Evolutionary conservation across 2,329 filamentous ascomycete species (phyloP).

Genomic region (Fusarium ambrosium): DNA sequence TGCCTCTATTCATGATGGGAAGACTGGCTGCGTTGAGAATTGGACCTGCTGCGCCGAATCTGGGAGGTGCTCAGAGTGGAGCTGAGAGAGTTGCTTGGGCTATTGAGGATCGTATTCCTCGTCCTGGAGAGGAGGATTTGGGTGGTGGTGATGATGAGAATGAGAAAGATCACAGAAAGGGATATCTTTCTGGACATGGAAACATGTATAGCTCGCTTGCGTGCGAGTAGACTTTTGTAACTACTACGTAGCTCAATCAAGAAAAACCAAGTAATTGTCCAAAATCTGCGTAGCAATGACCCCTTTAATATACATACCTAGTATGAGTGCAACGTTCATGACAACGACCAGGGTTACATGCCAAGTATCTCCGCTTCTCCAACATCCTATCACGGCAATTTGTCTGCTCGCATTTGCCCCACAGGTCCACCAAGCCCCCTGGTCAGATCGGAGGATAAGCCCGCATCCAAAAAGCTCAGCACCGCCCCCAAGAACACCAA

Average conservation of each 20-base stretch:
- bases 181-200: slow-evolving; percentile 53
- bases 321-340: background rate
- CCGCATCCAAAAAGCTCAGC: background rate
- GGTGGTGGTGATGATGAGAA: background rate
- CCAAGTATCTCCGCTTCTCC: background rate
- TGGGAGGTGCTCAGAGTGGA: slow-evolving; percentile 79
- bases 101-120: slow-evolving; percentile 67
- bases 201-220: slow-evolving; percentile 53
- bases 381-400: background rate
- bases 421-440: background rate
- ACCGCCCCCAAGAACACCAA: slow-evolving; percentile 14
- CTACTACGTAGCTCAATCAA: background rate
- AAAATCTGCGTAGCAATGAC: background rate
- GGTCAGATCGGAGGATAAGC: background rate
- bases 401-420: slow-evolving; percentile 31
- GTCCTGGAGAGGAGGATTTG: slow-evolving; percentile 33
- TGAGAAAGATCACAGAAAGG: slow-evolving; percentile 28
- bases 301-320: background rate
- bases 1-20: slow-evolving; percentile 80
- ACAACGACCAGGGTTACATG: background rate
- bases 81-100: slow-evolving; percentile 82
- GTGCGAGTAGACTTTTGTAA: slow-evolving; percentile 27
- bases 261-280: background rate
- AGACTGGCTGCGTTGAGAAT: slow-evolving; percentile 76
- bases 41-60: slow-evolving; percentile 79